phyloP scores from a whole-genome alignment of 768 basidiomycete species.

The Auricularia sp. region DNA sequence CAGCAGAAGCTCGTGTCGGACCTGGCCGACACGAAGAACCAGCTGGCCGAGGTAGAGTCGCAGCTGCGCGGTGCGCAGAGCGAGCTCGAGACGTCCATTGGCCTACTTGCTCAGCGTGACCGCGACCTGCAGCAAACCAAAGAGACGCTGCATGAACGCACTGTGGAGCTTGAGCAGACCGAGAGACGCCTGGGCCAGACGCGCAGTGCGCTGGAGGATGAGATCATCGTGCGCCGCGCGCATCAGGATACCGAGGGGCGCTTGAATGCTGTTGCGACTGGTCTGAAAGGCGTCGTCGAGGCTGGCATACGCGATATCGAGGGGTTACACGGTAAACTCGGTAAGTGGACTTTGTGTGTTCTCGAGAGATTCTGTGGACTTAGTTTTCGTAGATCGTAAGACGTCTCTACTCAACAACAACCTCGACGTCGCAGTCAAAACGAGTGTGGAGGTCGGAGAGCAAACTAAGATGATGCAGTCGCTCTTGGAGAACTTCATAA shows the following conservation, averaged over 20 bases:
- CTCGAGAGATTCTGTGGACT: not conserved
- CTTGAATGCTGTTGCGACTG: conserved; percentile 62
- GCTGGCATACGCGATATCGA: conserved; percentile 61
- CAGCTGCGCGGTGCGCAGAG: conserved; percentile 72
- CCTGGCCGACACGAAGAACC: conserved; percentile 71
- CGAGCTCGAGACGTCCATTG: conserved; percentile 87
- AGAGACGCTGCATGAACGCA: conserved; percentile 42
- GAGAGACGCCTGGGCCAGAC: conserved; percentile 47
- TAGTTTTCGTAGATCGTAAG: conserved; percentile 53
- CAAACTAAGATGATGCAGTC: conserved; percentile 44
- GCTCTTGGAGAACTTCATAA: conserved; percentile 53
- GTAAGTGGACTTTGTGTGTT: conserved; percentile 30
- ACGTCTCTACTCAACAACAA: conserved; percentile 53
- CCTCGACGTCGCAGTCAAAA: conserved; percentile 48
- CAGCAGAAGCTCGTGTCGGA: conserved; percentile 70
- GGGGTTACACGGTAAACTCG: conserved; percentile 72
- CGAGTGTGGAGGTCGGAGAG: conserved; percentile 47
- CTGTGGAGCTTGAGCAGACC: conserved; percentile 40
- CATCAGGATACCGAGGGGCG: conserved; percentile 63
- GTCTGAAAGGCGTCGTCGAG: conserved; percentile 52
- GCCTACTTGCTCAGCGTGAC: conserved; percentile 60
- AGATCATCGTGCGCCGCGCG: conserved; percentile 65
- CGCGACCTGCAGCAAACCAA: conserved; percentile 60
- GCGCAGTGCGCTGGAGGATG: conserved; percentile 64
- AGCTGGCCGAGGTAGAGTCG: conserved; percentile 72